Base-by-base conservation (phyloP, 495 filamentous ascomycete genomes). In the Hypoxylon trugodes region DNA sequence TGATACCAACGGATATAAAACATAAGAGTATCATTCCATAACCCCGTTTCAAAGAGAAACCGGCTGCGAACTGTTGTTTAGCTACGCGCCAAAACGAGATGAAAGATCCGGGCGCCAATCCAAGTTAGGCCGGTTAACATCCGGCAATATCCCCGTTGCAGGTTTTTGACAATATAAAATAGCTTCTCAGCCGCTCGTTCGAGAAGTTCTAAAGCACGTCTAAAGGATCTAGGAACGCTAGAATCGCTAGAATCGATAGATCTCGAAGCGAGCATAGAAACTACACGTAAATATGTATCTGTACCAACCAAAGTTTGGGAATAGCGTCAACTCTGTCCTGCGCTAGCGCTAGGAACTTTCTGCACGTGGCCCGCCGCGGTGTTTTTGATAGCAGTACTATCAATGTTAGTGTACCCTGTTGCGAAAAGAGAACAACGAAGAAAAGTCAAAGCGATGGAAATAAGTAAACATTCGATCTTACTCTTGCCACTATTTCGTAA, bases 231-330 rank as follows among this genome's bases (percentile, higher is more conserved):
- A 66, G 43, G 47, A 53, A 56, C 50, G 63, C 61, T 58, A 61
- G 38, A 61, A n/a, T n/a, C 57, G 35, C 57, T 66, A 66, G 43
- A 51, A 53, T 60, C 50, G 63, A 66, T 58, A 61, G 38, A 61
- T 61, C 57, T 66, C 21, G 36, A 66, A 50, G 28, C 57, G 57
- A 57, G 21, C 46, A 57, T 37, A 15, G 40, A 41, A 10, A 40
- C 16, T 50, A 42, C 12, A 35, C 28, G 50, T n/a, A n/a, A n/a
- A n/a, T n/a, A n/a, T n/a, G n/a, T n/a, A n/a, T n/a, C n/a, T n/a
- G n/a, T n/a, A n/a, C n/a, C n/a, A n/a, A n/a, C 43, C 37, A 38
- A 50, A 32, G 12, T 37, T 55, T 59, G 42, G 25, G 37, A 60
- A 56, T 66, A 56, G 57, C 38, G 46, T 58, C 57, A 48, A 42